These are phyloP conservation scores for Coemansia sp. DNA, from an alignment of 192 early-diverging fungal genomes.

Conservation along the genomic window DNA sequence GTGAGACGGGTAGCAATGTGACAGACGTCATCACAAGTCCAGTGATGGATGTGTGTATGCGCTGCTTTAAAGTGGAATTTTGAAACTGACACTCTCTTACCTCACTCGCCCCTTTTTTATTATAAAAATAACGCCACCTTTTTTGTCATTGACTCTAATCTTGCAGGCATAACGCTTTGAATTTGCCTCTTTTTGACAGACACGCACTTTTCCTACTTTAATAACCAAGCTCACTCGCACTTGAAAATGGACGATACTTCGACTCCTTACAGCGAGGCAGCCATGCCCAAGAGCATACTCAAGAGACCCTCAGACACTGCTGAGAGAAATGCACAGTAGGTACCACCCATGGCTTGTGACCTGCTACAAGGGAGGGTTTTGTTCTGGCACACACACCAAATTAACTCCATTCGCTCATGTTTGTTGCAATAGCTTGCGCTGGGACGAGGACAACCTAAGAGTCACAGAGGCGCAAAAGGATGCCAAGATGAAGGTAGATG, in stretches of 20 bases:
- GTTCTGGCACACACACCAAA: background rate
- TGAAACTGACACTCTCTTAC: background rate
- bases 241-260: conserved; percentile 6
- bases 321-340: conserved; percentile 45
- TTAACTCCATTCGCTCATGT: background rate
- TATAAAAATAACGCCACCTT: background rate
- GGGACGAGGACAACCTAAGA: conserved; percentile 94
- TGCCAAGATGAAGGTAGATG: conserved; percentile 94
- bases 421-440: conserved; percentile 67
- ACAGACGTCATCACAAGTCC: conserved; percentile 12
- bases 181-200: background rate
- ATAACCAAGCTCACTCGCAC: background rate
- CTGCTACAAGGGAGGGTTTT: background rate
- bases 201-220: background rate
- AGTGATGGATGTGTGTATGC: background rate
- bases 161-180: background rate
- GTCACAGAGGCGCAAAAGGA: conserved; percentile 89
- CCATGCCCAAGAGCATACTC: conserved; percentile 55
- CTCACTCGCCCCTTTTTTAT: background rate
- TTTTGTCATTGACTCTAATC: conserved; percentile 4
- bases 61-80: background rate
- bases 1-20: background rate
- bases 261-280: conserved; percentile 17
- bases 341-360: background rate
- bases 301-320: conserved; percentile 7